Base-by-base conservation (phyloP, 805 yeast genomes). In the Candida berthetii region DNA sequence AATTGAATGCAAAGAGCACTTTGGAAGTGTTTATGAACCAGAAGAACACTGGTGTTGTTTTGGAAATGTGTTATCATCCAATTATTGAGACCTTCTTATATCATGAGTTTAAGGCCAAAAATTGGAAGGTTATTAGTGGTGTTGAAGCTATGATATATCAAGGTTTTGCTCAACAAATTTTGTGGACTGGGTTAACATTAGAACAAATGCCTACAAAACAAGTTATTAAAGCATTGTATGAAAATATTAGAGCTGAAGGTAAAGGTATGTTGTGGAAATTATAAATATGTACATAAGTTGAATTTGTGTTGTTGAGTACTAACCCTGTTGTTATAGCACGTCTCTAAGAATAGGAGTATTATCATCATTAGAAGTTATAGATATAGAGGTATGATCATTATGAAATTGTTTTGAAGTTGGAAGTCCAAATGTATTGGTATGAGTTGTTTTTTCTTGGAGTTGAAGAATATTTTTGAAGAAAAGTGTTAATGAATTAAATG, bases 61-160 rank as follows among this genome's bases (percentile, higher is more conserved):
- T 53, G 15, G 58, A 53, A 37, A 53, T 53, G 58, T 53, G 58
- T 31, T 53, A 52, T 37, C 54, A 53, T 32, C 58, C 58, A 32
- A 38, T 36, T 3, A 50, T 53, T 33, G 48, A 52, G 34, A 53
- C 58, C 0, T 16, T 31, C 5, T 42, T 53, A 3, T 50, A 41
- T 35, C 13, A 45, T 7, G 55, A 52, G 6, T 53, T 50, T 24
- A 22, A 15, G 1, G 20, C 36, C 7, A 18, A 44, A 5, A 33
- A 44, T 7, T 53, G 58, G 58, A 47, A 47, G 24, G 58, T 53
- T 33, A 47, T 53, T 32, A 45, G 46, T 15, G 58, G 58, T 33
- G 53, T 52, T 14, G 58, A 53, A 39, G 55, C 58, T 8, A 53
- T 53, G 58, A 53, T 53, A 10, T 49, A 53, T 38, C 56, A 52